These are phyloP conservation scores for Panaeolus cyanescens DNA, from an alignment of 768 basidiomycete genomes.

Conservation along the genomic window DNA sequence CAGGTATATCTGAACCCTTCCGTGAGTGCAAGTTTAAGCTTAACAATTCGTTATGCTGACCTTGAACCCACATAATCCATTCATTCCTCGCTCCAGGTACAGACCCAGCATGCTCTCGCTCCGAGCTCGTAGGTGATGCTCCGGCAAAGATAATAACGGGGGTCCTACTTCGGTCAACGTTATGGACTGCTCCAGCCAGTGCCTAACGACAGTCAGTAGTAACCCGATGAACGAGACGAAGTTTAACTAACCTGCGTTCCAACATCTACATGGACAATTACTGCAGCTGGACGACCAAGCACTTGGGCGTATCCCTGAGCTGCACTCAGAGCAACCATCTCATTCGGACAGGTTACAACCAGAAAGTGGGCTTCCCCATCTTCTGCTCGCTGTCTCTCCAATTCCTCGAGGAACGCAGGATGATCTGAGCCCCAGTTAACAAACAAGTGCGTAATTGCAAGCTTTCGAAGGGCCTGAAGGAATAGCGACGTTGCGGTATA, in stretches of 20 bases:
- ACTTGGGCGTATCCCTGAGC: constrained; percentile 74
- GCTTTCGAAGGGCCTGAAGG: constrained; percentile 51
- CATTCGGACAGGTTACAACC: constrained; percentile 72
- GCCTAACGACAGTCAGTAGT: constrained; percentile 45
- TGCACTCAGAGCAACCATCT: constrained; percentile 74
- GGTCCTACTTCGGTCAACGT: constrained; percentile 59
- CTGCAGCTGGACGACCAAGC: constrained; percentile 66
- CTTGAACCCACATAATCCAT: constrained; percentile 76
- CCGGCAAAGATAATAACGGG: constrained; percentile 77
- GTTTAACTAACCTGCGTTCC: constrained; percentile 55
- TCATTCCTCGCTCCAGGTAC: constrained; percentile 64
- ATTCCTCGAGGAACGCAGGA: constrained; percentile 69
- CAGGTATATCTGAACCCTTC: constrained; percentile 68
- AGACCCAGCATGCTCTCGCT: constrained; percentile 43
- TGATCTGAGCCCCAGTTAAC: constrained; percentile 83
- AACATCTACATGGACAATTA: constrained; percentile 76
- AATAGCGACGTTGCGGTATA: constrained; percentile 66
- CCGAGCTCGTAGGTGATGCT: constrained; percentile 58
- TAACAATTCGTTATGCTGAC: constrained; percentile 26
- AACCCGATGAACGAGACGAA: not conserved
- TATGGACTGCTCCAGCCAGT: constrained; percentile 72
- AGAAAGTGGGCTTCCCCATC: constrained; percentile 37
- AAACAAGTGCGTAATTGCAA: constrained; percentile 68
- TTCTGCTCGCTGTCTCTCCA: constrained; percentile 53
- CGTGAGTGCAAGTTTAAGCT: not conserved